Evolutionary conservation across 352 stramenopile species (phyloP).

Genomic region (Globisporangium cystogenes): DNA sequence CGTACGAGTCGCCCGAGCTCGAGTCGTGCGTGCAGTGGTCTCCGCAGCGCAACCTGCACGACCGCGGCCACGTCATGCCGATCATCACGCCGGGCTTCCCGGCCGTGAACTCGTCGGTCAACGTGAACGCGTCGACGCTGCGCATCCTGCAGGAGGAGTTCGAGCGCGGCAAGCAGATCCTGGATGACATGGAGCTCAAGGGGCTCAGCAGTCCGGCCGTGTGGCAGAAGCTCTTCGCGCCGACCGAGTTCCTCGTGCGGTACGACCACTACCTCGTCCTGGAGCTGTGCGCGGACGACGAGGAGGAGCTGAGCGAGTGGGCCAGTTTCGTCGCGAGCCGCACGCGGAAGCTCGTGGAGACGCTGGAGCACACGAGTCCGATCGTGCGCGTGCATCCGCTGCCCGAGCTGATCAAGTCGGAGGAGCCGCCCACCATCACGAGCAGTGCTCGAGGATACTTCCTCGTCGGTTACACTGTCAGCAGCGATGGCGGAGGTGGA

Average conservation of each 20-base stretch:
- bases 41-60: constrained; percentile 65
- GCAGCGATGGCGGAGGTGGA: background rate
- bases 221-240: constrained; percentile 72
- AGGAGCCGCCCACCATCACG: background rate
- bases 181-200: constrained; percentile 62
- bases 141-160: constrained; percentile 75
- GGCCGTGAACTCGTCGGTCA: constrained; percentile 78
- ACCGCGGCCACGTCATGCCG: constrained; percentile 80
- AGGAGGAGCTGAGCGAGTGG: constrained; percentile 61
- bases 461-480: constrained; percentile 64
- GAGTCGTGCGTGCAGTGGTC: constrained; percentile 55
- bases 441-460: constrained; percentile 39
- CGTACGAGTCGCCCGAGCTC: constrained; percentile 32
- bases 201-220: constrained; percentile 61
- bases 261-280: constrained; percentile 82
- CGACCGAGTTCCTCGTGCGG: constrained; percentile 72
- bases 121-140: constrained; percentile 76
- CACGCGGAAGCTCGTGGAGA: constrained; percentile 82
- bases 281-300: constrained; percentile 43
- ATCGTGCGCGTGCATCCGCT: constrained; percentile 68
- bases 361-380: constrained; percentile 57
- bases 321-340: constrained; percentile 74
- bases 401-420: constrained; percentile 46
- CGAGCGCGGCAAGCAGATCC: constrained; percentile 58
- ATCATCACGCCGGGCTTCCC: constrained; percentile 86